Evolutionary conservation across 2,329 filamentous ascomycete genomes (phyloP).

Genomic region (Colletotrichum tropicicola): DNA sequence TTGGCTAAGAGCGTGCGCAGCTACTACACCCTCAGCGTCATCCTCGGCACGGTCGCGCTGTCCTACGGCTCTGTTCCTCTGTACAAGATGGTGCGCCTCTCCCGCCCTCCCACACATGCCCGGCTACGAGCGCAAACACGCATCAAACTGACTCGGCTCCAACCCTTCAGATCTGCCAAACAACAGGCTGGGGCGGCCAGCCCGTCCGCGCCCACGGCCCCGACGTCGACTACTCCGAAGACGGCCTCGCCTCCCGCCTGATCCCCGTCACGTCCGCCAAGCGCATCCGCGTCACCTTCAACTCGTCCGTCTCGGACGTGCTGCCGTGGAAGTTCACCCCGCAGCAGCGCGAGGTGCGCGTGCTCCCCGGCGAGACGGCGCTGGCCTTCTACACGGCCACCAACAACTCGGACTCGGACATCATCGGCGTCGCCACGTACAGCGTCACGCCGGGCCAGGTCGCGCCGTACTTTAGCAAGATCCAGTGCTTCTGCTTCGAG

Average conservation of each 20-base stretch:
- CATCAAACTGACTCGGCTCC: no score
- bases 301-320: slow-evolving; percentile 92
- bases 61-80: slow-evolving; percentile 86
- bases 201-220: slow-evolving; percentile 80
- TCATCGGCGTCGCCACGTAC: slow-evolving; percentile 98
- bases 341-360: slow-evolving; percentile 95
- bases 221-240: slow-evolving; percentile 53
- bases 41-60: slow-evolving; percentile 80
- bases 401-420: slow-evolving; percentile 89
- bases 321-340: slow-evolving; percentile 97
- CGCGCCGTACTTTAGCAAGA: slow-evolving; percentile 98
- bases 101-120: not conserved
- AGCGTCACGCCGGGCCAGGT: slow-evolving; percentile 96
- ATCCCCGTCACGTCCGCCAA: slow-evolving; percentile 82
- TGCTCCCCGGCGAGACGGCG: slow-evolving; percentile 95
- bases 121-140: slow-evolving; percentile 24
- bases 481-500: slow-evolving; percentile 99
- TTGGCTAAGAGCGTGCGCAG: slow-evolving; percentile 46
- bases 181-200: slow-evolving; percentile 91
- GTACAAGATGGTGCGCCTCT: slow-evolving; percentile 78
- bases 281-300: slow-evolving; percentile 95
- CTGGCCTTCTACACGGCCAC: slow-evolving; percentile 98
- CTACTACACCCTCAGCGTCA: slow-evolving; percentile 80
- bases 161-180: slow-evolving; percentile 80
- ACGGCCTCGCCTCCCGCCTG: slow-evolving; percentile 79